Percentiles rank a stretch among this genome's conserved stretches.
Evolutionary conservation across 2,329 filamentous ascomycete genomes (phyloP).

Genomic region (Aspergillus neotritici): DNA sequence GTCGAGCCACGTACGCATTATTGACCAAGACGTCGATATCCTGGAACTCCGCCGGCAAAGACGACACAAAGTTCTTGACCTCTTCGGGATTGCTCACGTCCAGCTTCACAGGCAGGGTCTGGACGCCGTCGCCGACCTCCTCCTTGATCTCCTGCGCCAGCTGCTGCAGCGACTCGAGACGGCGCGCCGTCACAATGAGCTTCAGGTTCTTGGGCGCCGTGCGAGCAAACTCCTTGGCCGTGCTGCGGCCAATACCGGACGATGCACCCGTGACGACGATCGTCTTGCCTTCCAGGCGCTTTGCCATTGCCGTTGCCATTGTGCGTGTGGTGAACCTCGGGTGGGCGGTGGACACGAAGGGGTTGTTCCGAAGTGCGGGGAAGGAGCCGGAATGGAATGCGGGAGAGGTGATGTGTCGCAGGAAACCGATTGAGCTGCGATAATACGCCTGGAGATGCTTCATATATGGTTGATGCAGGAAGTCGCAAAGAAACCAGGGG

Average conservation of each 20-base stretch:
- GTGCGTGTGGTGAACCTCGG: constrained; percentile 34
- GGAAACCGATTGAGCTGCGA: constrained; percentile 19
- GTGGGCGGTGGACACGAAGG: constrained; percentile 17
- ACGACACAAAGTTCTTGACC: constrained; percentile 64
- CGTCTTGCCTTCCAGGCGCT: constrained; percentile 89
- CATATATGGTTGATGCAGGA: constrained; percentile 19
- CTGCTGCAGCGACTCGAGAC: constrained; percentile 70
- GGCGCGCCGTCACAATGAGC: constrained; percentile 81
- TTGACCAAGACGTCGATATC: constrained; percentile 88
- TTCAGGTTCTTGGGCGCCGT: constrained; percentile 73
- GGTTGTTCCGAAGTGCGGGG: constrained; percentile 10
- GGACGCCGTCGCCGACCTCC: constrained; percentile 72
- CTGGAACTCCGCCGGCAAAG: constrained; percentile 73
- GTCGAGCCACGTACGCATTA: constrained; percentile 88
- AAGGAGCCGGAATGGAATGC: constrained; percentile 14
- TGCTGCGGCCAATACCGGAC: constrained; percentile 73
- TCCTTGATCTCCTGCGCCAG: constrained; percentile 69
- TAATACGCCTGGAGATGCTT: constrained; percentile 19
- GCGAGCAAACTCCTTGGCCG: constrained; percentile 85
- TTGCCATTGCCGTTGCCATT: constrained; percentile 64
- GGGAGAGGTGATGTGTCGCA: constrained; percentile 15
- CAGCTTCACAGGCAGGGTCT: constrained; percentile 75
- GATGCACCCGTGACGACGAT: constrained; percentile 87
- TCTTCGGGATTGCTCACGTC: constrained; percentile 79
- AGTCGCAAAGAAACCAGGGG: not conserved